Base-by-base conservation (phyloP, 2,329 filamentous ascomycete genomes). In the Fusarium floridanum region DNA sequence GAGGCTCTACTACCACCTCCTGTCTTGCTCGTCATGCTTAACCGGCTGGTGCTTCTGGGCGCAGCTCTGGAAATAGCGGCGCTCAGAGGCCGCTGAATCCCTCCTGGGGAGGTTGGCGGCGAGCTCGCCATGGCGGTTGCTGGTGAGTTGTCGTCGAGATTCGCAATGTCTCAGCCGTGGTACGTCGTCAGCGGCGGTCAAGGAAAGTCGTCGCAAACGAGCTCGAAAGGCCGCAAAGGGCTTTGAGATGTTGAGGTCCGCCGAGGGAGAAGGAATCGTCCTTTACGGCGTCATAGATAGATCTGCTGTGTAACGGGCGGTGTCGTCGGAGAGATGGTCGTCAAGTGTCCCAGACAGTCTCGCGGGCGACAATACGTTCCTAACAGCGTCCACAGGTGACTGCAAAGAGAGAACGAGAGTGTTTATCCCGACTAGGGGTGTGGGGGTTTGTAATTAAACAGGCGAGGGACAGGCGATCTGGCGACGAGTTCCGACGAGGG, bases 11-110 rank as follows among this genome's bases (percentile, higher is more conserved):
- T 97, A 73, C 91, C 93, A 62, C 88, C 91, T 79, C 90, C 91
- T 62, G 91, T 92, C 83, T 93, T 96, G 85, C 93, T 94, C 79
- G 89, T 92, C 86, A 93, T 93, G 85, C 95, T 97, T 88, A 97
- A 87, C 77, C 95, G 93, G 85, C 95, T 97, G 77, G 88, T 94
- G 82, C 94, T 97, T 82, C 94, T 84, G 24, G 87, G 89, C 50
- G 93, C 88, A 55, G 94, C 89, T 79, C 93, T 91, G 80, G 95
- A 90, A 87, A 97, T 92, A 81, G 91, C 92, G 82, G 91, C 92
- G 86, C 94, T 97, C 88, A 94, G 87, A 64, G 95, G 95, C 83
- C 95, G 90, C 83, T 91, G 89, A 70, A 84, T 77, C 72, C 84
- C 82, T 80, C 86, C 84, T 81, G 88, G 92, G 81, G 93, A 95